phyloP scores from a whole-genome alignment of 2,329 filamentous ascomycete genomes.

The Chalara sp. region DNA sequence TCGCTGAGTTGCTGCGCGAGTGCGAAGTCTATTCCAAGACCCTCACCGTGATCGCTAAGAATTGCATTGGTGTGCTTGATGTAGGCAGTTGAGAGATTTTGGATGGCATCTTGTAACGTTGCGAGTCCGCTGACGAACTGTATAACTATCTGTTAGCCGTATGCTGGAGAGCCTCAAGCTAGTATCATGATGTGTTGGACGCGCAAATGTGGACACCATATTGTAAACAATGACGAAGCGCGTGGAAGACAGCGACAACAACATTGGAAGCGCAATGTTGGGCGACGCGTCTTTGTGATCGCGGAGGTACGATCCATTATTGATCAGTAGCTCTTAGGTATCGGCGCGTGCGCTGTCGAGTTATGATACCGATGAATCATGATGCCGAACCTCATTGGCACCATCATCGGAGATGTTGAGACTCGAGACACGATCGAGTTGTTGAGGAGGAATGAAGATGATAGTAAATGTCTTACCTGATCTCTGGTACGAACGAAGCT shows the following conservation, averaged over 20 bases:
- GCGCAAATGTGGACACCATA: constrained; percentile 1
- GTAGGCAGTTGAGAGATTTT: constrained; percentile 75
- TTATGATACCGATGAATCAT: too few relatives aligned
- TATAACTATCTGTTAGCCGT: constrained; percentile 4
- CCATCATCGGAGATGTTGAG: too few relatives aligned
- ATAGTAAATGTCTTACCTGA: constrained; percentile 47
- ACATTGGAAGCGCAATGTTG: neutral
- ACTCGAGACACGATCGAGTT: too few relatives aligned
- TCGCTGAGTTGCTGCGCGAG: constrained; percentile 37
- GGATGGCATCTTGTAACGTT: constrained; percentile 72
- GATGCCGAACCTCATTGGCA: too few relatives aligned
- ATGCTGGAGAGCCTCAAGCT: constrained; percentile 6
- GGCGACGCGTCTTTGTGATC: constrained; percentile 13
- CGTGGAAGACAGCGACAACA: neutral
- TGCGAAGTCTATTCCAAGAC: constrained; percentile 34
- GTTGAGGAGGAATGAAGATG: constrained; percentile 1
- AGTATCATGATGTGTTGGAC: constrained; percentile 3
- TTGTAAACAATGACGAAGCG: constrained; percentile 17
- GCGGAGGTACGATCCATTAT: constrained; percentile 4
- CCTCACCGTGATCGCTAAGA: constrained; percentile 54
- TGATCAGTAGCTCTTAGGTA: neutral
- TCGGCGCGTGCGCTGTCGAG: constrained; percentile 16
- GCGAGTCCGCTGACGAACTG: constrained; percentile 73
- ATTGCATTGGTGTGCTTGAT: constrained; percentile 83
- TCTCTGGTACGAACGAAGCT: constrained; percentile 77